Conservation (phyloP, 352 stramenopile genomes). For the Phytophthora pistaciae region DNA sequence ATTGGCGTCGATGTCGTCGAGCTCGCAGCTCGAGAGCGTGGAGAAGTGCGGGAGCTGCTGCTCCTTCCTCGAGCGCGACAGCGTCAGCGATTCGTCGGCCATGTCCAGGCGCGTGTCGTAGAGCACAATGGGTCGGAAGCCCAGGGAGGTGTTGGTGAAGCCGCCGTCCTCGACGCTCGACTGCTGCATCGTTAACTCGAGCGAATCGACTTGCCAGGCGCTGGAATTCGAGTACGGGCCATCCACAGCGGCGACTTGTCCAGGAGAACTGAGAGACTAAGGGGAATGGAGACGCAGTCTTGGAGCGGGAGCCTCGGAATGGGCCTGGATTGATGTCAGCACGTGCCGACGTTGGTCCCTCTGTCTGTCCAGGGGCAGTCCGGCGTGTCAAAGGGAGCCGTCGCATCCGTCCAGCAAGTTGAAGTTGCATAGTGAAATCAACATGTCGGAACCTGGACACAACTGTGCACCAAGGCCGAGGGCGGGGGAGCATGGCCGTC, state of each 20-base stretch:
- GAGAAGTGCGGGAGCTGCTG: conserved; percentile 28
- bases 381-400: conserved; percentile 7
- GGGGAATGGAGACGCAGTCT: neutral
- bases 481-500: neutral
- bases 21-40: conserved; percentile 27
- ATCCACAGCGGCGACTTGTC: conserved; percentile 9
- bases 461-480: neutral
- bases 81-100: conserved; percentile 35
- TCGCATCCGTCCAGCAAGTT: conserved; percentile 15
- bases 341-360: conserved; percentile 17
- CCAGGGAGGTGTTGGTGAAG: conserved; percentile 13
- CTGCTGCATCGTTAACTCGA: conserved; percentile 25
- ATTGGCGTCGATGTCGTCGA: conserved; percentile 37
- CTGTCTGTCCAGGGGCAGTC: conserved; percentile 20
- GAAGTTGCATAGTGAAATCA: conserved; percentile 25
- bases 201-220: conserved; percentile 2
- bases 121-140: conserved; percentile 35
- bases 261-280: conserved; percentile 3
- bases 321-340: conserved; percentile 14
- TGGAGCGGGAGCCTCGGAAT: conserved; percentile 4
- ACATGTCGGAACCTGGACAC: neutral
- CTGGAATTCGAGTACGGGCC: conserved; percentile 1
- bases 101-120: conserved; percentile 32
- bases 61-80: conserved; percentile 30
- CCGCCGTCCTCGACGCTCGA: conserved; percentile 7